Conservation (phyloP, 169 alveolate genomes). For the Babesia ovata region DNA sequence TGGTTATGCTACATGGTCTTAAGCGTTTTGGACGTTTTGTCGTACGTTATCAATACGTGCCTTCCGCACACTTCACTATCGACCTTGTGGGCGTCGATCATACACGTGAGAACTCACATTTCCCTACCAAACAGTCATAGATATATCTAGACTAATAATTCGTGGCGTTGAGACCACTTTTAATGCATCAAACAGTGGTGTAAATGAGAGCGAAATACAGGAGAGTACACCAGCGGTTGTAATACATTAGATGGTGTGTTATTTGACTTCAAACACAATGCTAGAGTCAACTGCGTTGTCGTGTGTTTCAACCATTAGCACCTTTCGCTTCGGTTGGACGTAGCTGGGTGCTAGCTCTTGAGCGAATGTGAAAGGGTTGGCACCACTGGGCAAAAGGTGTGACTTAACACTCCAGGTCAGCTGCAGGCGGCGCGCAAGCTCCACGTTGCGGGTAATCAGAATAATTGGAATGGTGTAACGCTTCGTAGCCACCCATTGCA, state of each 20-base stretch:
- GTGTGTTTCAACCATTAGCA: conserved; percentile 25
- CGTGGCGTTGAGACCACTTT: background rate
- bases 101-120: no score
- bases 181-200: background rate
- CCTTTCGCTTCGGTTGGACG: conserved; percentile 13
- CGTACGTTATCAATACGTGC: no score
- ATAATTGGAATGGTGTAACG: conserved; percentile 71
- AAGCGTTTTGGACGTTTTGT: no score
- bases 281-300: conserved; percentile 33
- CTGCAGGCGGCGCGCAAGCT: conserved; percentile 73
- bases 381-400: conserved; percentile 55
- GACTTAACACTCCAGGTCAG: conserved; percentile 78
- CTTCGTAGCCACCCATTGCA: conserved; percentile 74
- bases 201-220: background rate
- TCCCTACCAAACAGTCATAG: no score
- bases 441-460: conserved; percentile 65
- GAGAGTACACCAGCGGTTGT: conserved; percentile 5
- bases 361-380: conserved; percentile 26
- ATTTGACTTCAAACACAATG: conserved; percentile 17
- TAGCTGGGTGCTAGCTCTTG: conserved; percentile 24
- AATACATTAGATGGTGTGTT: background rate
- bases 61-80: no score
- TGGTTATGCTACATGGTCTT: no score
- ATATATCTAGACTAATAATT: background rate
- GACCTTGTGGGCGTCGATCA: no score